Base-by-base conservation (phyloP, 2,329 filamentous ascomycete species). In the Cladosporium sp. region DNA sequence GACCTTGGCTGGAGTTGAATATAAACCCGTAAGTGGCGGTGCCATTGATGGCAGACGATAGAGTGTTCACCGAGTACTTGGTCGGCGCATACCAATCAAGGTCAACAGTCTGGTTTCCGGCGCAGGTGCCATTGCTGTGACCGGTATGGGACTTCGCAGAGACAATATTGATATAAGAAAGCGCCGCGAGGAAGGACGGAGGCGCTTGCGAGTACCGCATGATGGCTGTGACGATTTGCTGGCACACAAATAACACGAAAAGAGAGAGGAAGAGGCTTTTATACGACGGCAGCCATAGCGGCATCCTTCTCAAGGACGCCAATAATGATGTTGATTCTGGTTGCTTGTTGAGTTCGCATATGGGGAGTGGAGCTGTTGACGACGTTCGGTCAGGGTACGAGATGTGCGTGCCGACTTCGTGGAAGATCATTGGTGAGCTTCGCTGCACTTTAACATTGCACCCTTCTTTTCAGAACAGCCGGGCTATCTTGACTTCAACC, bases 1-100 rank as follows among this genome's bases (percentile, higher is more conserved):
- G 77, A 69, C 6, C 69, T 68, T 56, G 79, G 74, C 0, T 88
- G 36, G 82, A 80, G 67, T 90, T 85, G 74, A 87, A 94, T 17
- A 89, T 80, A 70, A 91, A 92, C 1, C 88, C 89, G 70, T 90
- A 87, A 0, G 86, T 81, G 1, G 88, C 89, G 1, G 79, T 75
- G 7, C 80, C 79, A 59, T 80, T 77, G 51, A 91, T 70, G 0
- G 83, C 85, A 5, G 75, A 71, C 0, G 75, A 75, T 3, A 92
- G 74, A 66, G 87, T 79, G 68, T 90, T 90, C 65, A 90, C 78
- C 47, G 74, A 69, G 4, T 78, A 81, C 19, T 77, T 68, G 15
- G 77, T 74, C 0, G 87, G 86, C 12, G 84, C 69, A 70, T 87
- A 74, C 87, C 87, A 89, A 50, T 69, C 67, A 12, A 81, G 66